A percentile compares a stretch with the other conserved stretches of the same genome.
These are phyloP conservation scores for Eucalyptus melliodora DNA, from an alignment of 345 rosid genomes.

Conservation along the genomic window DNA sequence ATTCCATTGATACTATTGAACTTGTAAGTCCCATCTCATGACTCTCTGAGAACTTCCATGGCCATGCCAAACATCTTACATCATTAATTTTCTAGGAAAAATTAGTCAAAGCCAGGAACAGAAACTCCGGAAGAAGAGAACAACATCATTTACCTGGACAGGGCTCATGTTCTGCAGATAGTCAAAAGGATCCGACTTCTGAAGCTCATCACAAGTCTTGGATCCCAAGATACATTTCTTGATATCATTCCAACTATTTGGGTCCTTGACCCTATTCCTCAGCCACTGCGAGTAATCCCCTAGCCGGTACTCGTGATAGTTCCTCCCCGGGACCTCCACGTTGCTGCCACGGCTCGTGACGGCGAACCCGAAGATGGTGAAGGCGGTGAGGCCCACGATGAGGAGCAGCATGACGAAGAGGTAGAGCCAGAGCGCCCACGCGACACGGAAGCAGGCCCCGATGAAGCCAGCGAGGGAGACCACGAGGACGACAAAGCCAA, in stretches of 20 bases:
- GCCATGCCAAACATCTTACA: neutral
- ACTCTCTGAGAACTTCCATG: neutral
- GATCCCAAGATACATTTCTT: constrained; percentile 73
- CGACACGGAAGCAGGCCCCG: constrained; percentile 85
- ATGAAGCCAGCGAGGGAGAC: constrained; percentile 87
- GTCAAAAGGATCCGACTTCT: constrained; percentile 74
- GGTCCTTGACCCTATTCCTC: constrained; percentile 42
- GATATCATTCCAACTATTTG: constrained; percentile 57
- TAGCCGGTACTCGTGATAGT: constrained; percentile 63
- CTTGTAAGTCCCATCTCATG: neutral
- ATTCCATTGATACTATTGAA: neutral
- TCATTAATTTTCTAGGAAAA: neutral
- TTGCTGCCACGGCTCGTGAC: constrained; percentile 84
- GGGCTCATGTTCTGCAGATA: constrained; percentile 62
- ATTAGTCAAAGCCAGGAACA: neutral
- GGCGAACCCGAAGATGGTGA: constrained; percentile 74
- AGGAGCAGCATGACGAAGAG: constrained; percentile 65
- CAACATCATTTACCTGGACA: constrained; percentile 39
- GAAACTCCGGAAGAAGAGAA: neutral
- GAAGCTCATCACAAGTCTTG: constrained; percentile 51
- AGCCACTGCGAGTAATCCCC: constrained; percentile 80
- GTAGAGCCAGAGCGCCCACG: constrained; percentile 93
- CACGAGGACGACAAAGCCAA: constrained; percentile 67
- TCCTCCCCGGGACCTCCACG: constrained; percentile 47
- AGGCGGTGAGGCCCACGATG: constrained; percentile 47